These are phyloP conservation scores for Chytriomyces sp. DNA, from an alignment of 192 early-diverging fungal species.

Conservation along the genomic window DNA sequence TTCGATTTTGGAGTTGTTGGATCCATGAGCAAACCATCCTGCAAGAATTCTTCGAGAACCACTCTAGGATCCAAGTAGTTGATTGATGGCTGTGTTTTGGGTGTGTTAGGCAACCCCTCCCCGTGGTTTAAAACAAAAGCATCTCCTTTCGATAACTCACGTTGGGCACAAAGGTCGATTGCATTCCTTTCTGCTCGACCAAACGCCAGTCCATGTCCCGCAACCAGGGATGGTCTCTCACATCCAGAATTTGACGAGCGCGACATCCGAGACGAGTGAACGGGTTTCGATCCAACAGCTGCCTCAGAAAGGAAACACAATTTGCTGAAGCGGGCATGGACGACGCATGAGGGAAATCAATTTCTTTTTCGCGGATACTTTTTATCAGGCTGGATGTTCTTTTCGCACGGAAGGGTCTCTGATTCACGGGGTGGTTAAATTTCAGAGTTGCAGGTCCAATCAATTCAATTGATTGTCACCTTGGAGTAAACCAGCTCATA, in stretches of 20 bases:
- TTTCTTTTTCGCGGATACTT: constrained; percentile 59
- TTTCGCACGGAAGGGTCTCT: constrained; percentile 72
- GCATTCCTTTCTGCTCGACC: constrained; percentile 45
- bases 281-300: constrained; percentile 76
- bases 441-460: not conserved
- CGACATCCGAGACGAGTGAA: constrained; percentile 75
- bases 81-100: constrained; percentile 27
- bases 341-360: constrained; percentile 60
- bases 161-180: constrained; percentile 57
- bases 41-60: constrained; percentile 74
- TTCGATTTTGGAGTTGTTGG: constrained; percentile 55
- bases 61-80: constrained; percentile 77
- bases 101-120: no score
- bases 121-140: no score
- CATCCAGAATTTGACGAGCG: constrained; percentile 64
- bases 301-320: constrained; percentile 33
- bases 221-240: constrained; percentile 59
- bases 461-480: constrained; percentile 49
- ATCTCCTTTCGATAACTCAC: constrained; percentile 30
- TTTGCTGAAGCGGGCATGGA: constrained; percentile 14
- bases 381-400: constrained; percentile 61
- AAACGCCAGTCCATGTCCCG: constrained; percentile 53
- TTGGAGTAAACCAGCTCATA: constrained; percentile 81
- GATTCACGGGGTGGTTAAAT: no score
- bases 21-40: constrained; percentile 74